Evolutionary conservation across 441 rosid species (phyloP).

Genomic region (Metrosideros polymorpha): DNA sequence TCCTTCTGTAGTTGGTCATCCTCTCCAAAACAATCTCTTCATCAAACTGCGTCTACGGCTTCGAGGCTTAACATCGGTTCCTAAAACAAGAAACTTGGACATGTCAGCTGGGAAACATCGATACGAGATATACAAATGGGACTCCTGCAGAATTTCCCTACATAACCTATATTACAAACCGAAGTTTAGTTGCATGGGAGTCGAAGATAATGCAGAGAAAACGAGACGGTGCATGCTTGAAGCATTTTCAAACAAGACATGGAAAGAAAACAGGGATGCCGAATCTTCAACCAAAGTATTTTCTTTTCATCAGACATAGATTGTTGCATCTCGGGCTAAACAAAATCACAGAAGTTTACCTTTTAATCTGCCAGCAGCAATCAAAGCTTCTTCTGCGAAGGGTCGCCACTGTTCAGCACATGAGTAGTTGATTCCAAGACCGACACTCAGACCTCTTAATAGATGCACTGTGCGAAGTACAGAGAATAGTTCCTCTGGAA

Average conservation of each 20-base stretch:
- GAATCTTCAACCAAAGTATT: background rate
- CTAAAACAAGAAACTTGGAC: slow-evolving; percentile 7
- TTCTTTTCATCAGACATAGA: background rate
- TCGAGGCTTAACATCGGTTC: slow-evolving; percentile 16
- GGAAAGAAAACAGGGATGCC: background rate
- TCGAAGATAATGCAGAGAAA: background rate
- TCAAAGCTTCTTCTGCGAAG: slow-evolving; percentile 78
- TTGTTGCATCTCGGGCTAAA: background rate
- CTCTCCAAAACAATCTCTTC: slow-evolving; percentile 22
- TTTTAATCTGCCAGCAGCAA: slow-evolving; percentile 61
- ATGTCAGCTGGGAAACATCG: background rate
- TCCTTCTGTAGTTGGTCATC: background rate
- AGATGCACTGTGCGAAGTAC: slow-evolving; percentile 79
- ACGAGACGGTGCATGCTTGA: background rate
- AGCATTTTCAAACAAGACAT: background rate
- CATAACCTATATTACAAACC: background rate
- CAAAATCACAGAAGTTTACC: slow-evolving; percentile 21
- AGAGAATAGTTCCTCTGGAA: slow-evolving; percentile 88
- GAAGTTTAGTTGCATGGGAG: background rate
- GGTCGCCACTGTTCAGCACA: slow-evolving; percentile 88
- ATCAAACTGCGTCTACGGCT: slow-evolving; percentile 8
- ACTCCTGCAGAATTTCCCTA: background rate
- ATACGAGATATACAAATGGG: background rate
- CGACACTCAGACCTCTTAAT: slow-evolving; percentile 89
- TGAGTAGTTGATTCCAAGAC: slow-evolving; percentile 76